Evolutionary conservation across 192 early-diverging fungal species (phyloP).

Genomic region (Entomortierella lignicola): DNA sequence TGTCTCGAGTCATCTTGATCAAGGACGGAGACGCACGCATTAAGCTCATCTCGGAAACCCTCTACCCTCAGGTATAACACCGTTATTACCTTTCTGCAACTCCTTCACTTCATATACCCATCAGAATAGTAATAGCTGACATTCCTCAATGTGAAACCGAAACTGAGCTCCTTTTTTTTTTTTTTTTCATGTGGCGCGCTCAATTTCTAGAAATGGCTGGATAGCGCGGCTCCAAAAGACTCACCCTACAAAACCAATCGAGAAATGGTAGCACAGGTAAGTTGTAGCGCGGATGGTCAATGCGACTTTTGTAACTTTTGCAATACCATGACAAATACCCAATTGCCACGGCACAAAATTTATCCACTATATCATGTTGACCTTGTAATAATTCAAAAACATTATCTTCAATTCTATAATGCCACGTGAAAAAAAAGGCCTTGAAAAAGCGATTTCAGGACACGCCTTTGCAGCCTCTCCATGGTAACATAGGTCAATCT

Average conservation of each 20-base stretch:
- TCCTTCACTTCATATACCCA: too few species aligned
- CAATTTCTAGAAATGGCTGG: conserved; percentile 33
- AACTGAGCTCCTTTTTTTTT: background rate
- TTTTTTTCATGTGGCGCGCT: background rate
- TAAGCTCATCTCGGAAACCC: conserved; percentile 37
- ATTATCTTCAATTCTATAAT: too few species aligned
- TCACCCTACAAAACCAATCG: conserved; percentile 30
- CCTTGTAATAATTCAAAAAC: background rate
- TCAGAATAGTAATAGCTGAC: too few species aligned
- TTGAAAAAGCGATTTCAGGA: conserved; percentile 19
- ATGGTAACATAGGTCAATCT: conserved; percentile 41
- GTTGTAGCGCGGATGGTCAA: background rate
- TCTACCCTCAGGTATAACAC: conserved; percentile 32
- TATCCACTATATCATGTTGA: conserved; percentile 1
- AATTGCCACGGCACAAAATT: background rate
- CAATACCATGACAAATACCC: background rate
- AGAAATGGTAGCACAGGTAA: conserved; percentile 26
- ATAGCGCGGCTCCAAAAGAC: conserved; percentile 16
- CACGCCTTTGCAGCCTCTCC: conserved; percentile 35
- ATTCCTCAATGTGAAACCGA: background rate
- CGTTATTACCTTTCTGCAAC: background rate
- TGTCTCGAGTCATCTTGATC: conserved; percentile 34
- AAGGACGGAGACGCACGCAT: conserved; percentile 24
- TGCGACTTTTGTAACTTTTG: too few species aligned
- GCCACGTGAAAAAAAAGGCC: too few species aligned